Conservation (phyloP, 257 asterid genomes). For the Cruciata laevipes region DNA sequence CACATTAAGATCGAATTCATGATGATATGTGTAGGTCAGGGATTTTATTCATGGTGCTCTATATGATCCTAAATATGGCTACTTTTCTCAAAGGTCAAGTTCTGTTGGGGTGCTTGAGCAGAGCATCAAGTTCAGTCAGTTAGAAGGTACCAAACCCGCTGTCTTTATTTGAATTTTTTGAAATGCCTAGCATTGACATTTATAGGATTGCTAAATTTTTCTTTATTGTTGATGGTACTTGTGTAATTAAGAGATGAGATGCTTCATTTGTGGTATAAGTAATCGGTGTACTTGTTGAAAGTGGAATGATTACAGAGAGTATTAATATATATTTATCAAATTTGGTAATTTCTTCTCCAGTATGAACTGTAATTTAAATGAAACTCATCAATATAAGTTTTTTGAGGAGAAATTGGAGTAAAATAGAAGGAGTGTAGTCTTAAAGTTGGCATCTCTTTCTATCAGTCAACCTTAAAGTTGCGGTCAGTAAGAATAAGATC, state of each 20-base stretch:
- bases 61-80: constrained; percentile 74
- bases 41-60: constrained; percentile 71
- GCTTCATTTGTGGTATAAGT: background rate
- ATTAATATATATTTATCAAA: background rate
- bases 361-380: background rate
- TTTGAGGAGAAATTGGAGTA: background rate
- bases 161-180: background rate
- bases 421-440: background rate
- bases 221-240: background rate
- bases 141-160: constrained; percentile 43
- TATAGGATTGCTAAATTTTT: background rate
- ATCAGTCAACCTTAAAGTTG: background rate
- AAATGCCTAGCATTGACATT: background rate
- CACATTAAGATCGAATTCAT: background rate
- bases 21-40: background rate
- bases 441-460: constrained; percentile 4
- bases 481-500: background rate
- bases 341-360: background rate
- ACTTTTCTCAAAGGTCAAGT: constrained; percentile 76
- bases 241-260: background rate
- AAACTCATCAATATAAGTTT: background rate
- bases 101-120: constrained; percentile 90
- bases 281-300: background rate
- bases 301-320: no score
- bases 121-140: constrained; percentile 73